A percentile compares a stretch with the other conserved stretches of the same genome.
Evolutionary conservation across 164 flowering plant species (phyloP).

Genomic region (Santalum album): DNA sequence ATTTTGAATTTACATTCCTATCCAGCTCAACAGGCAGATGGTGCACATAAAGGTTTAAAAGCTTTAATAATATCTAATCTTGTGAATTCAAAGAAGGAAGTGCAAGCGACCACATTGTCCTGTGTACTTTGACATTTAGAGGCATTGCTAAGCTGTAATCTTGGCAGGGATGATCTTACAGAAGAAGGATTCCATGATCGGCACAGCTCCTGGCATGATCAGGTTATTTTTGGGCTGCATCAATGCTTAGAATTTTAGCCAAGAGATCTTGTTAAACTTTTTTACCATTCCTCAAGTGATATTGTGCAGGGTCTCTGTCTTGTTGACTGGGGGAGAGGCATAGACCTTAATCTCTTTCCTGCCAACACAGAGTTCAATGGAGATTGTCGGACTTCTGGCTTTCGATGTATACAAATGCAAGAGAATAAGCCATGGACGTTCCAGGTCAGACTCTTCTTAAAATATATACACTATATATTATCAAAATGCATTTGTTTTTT

Average conservation of each 20-base stretch:
- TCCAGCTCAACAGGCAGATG: no score
- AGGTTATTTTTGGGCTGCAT: conserved; percentile 38
- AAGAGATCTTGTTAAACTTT: not conserved
- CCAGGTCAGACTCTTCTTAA: conserved; percentile 44
- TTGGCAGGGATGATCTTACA: conserved; percentile 53
- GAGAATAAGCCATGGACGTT: conserved; percentile 75
- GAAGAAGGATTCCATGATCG: conserved; percentile 44
- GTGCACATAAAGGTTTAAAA: no score
- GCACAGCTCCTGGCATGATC: conserved; percentile 74
- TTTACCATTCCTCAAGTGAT: not conserved
- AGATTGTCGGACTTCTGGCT: conserved; percentile 87
- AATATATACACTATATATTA: not conserved
- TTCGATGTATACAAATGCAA: conserved; percentile 84
- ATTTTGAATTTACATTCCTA: no score
- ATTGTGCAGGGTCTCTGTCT: conserved; percentile 88
- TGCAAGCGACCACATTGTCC: not conserved
- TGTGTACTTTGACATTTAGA: not conserved
- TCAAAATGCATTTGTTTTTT: no score
- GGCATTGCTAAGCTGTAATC: not conserved
- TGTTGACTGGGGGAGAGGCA: conserved; percentile 97
- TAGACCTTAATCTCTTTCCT: conserved; percentile 71
- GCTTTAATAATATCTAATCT: no score
- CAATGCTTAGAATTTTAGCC: not conserved
- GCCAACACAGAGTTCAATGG: conserved; percentile 51
- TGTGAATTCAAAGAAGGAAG: no score